Evolutionary conservation across 371 early-diverging fungal species (phyloP), one percentile per base, ranked within the genome.

Genomic region (Dinochytrium kinnereticum): DNA sequence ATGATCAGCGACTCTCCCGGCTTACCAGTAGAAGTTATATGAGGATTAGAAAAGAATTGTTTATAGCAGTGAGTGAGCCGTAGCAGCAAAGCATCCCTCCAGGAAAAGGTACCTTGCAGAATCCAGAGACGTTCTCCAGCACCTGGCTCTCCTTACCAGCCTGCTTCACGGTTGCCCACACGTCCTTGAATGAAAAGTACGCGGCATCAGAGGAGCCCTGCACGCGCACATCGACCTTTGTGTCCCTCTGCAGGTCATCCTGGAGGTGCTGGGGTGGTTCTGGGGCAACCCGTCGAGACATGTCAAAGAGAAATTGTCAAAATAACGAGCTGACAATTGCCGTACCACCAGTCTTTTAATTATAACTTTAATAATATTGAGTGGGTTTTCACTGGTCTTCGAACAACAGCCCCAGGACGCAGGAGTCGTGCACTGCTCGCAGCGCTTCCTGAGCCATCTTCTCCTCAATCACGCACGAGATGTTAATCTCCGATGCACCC

Each of bases 401-500:
- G n/a, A n/a, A n/a, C n/a, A n/a, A n/a, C n/a, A n/a, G n/a, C 19
- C 57, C 76, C 2, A 78, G 33, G 17, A 85, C 73, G 59, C 82
- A 81, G 31, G 78, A 83, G 70, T 93, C 94, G 72, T 98, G 99
- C 19, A 98, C 91, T 31, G 92, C 95, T 38, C 90, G 87, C 81
- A 98, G 85, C 15, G 99, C 99, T 0, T 77, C 78, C 0, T 86
- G 72, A 0, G 95, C 91, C 64, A 87, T 85, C n/a, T 75, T 64
- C 73, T 91, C 91, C 36, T 89, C 89, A 78, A 98, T 94, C 7
- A 99, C 97, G 76, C 99, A 99, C 44, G 94, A 94, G 67, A 98
- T 97, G 78, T 98, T 98, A 81, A 98, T 98, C 84, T 98, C 98
- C 1, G 92, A 92, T 17, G 96, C 93, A 15, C 99, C 98, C 84